Conservation (phyloP, 768 basidiomycete genomes). For the Hygrophorus pudorinus region DNA sequence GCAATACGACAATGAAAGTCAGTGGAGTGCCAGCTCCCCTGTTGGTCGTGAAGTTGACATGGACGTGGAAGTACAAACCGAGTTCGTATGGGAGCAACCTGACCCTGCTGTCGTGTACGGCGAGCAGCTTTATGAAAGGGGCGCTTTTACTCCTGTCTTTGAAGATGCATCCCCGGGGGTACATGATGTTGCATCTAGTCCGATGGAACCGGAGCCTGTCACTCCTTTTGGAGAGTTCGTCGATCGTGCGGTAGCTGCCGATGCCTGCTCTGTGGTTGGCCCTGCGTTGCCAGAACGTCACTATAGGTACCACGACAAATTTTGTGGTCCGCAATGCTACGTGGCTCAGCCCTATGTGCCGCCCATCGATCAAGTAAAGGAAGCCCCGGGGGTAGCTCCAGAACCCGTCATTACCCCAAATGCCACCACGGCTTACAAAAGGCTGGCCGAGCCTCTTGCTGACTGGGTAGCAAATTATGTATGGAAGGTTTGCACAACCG, state of each 20-base stretch:
- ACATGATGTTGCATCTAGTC: conserved; percentile 53
- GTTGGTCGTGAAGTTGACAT: conserved; percentile 14
- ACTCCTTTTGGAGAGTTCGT: conserved; percentile 74
- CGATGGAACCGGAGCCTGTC: conserved; percentile 62
- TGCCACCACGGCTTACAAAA: conserved; percentile 53
- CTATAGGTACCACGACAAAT: conserved; percentile 8
- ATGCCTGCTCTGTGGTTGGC: conserved; percentile 9
- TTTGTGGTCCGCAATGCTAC: conserved; percentile 14
- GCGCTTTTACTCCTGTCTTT: conserved; percentile 51
- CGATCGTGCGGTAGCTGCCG: conserved; percentile 56
- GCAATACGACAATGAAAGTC: conserved; percentile 26
- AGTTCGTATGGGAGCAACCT: background rate
- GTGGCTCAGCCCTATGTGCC: background rate
- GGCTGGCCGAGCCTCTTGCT: conserved; percentile 65
- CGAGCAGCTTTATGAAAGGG: conserved; percentile 25
- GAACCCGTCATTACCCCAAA: conserved; percentile 36
- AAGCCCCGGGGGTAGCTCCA: conserved; percentile 25
- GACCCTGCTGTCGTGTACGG: conserved; percentile 5
- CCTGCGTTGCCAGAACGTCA: conserved; percentile 1
- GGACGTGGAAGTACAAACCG: conserved; percentile 14
- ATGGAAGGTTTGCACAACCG: conserved; percentile 78
- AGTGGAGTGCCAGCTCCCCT: conserved; percentile 25
- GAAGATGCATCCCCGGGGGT: conserved; percentile 57
- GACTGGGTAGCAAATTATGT: conserved; percentile 74
- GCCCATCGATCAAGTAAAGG: conserved; percentile 25